A percentile compares a stretch with the other conserved stretches of the same genome.
Evolutionary conservation across 2,329 filamentous ascomycete species (phyloP).

Genomic region (Zalaria obscura): DNA sequence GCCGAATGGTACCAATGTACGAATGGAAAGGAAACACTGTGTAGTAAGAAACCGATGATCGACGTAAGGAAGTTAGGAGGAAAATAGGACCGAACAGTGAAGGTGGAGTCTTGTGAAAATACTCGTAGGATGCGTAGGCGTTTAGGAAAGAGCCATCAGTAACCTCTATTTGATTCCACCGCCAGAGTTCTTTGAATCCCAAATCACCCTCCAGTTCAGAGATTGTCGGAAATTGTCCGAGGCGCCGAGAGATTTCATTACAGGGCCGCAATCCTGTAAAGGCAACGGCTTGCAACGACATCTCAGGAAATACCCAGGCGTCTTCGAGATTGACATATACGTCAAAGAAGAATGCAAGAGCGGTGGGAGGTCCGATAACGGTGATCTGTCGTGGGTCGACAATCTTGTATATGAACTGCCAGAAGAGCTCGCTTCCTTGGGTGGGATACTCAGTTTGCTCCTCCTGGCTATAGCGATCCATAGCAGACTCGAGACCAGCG

Average conservation of each 20-base stretch:
- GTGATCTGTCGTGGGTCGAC: constrained; percentile 20
- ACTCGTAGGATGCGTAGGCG: constrained; percentile 58
- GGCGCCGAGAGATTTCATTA: background rate
- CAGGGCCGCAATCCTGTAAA: constrained; percentile 3
- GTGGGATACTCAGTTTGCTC: background rate
- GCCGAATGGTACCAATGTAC: constrained; percentile 31
- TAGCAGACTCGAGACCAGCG: background rate
- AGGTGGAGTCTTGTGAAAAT: constrained; percentile 50
- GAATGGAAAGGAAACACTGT: constrained; percentile 53
- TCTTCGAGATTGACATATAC: constrained; percentile 38
- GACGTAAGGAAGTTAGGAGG: constrained; percentile 2
- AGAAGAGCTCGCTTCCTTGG: constrained; percentile 2
- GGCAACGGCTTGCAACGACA: constrained; percentile 17
- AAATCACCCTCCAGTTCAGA: background rate
- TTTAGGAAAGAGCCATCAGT: constrained; percentile 66
- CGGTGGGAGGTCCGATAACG: constrained; percentile 42
- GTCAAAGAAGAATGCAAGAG: constrained; percentile 47
- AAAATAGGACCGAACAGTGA: constrained; percentile 42
- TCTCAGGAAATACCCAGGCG: constrained; percentile 16
- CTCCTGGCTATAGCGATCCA: background rate
- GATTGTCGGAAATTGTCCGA: background rate
- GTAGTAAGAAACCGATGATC: constrained; percentile 33
- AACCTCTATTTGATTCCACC: constrained; percentile 51
- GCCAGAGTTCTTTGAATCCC: constrained; percentile 23
- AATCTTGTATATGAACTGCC: constrained; percentile 3